Evolutionary conservation across 2,329 filamentous ascomycete species (phyloP), one percentile per base, ranked within the genome.

Genomic region (Penicillium verrucosum): DNA sequence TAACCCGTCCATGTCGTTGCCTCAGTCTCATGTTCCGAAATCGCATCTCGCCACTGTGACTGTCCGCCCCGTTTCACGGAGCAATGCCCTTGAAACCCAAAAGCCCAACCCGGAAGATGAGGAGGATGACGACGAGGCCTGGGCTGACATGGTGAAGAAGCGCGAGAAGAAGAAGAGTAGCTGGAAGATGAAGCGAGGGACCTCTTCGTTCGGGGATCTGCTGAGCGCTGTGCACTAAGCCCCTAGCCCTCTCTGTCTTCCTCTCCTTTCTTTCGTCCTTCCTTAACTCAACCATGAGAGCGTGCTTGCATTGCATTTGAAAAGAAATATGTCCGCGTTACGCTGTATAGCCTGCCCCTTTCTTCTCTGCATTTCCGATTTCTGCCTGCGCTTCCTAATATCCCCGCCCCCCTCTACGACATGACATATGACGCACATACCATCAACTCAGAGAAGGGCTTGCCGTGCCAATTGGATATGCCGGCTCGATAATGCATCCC

Each of bases 111-210:
- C 65, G 5, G 75, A 78, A 11, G 78, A 80, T 1, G 53, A 56
- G n/a, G 78, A 79, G 1, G 73, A 80, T 53, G 78, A 80, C 27
- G 78, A 80, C 18, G 73, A 78, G 65, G 78, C 72, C 7, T 81
- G 78, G 78, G 75, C 77, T n/a, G 75, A 80, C 56, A 78, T 81
- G 78, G 76, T 75, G 70, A 76, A 76, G 67, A 77, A 74, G 59
- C 74, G 77, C 51, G 77, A 80, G 54, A 78, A 78, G 64, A 80
- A 79, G 67, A 78, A 77, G 68, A 77, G 66, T 61, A 72, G 66
- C 56, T 79, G 78, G 77, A 77, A 76, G 50, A 59, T 77, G 56
- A 78, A 77, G 60, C 77, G 74, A 58, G 71, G 67, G 34, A 69
- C 66, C 3, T 67, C 69, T 4, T 64, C 64, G 18, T 65, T 76